Evolutionary conservation across 2,329 filamentous ascomycete genomes (phyloP).

Genomic region (Aspergillus spinulosporus): DNA sequence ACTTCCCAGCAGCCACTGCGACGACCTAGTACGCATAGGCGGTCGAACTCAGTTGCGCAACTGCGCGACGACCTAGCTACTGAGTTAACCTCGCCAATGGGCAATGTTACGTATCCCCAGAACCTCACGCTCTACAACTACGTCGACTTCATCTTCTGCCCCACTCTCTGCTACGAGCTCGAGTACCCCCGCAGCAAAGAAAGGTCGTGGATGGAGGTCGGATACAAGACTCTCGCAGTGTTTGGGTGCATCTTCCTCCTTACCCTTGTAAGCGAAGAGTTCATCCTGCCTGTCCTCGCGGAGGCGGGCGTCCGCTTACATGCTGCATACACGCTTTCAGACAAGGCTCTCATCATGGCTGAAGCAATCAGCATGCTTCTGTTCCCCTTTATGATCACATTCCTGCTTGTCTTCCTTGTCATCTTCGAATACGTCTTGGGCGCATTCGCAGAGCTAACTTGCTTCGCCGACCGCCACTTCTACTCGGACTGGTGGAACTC

Average conservation of each 20-base stretch:
- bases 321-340: constrained; percentile 52
- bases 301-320: constrained; percentile 66
- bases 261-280: constrained; percentile 88
- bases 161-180: constrained; percentile 95
- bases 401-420: constrained; percentile 92
- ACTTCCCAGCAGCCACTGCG: constrained; percentile 31
- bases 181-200: constrained; percentile 81
- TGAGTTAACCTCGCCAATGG: constrained; percentile 87
- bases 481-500: constrained; percentile 75
- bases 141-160: constrained; percentile 82
- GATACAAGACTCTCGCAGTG: constrained; percentile 81
- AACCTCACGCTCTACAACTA: constrained; percentile 86
- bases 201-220: constrained; percentile 78
- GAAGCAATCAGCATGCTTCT: constrained; percentile 90
- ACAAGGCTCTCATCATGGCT: constrained; percentile 75
- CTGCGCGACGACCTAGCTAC: constrained; percentile 84
- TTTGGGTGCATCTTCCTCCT: constrained; percentile 97
- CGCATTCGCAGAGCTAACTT: constrained; percentile 89
- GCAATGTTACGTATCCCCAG: constrained; percentile 82
- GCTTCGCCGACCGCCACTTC: constrained; percentile 91
- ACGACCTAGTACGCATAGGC: constrained; percentile 18
- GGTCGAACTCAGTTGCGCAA: constrained; percentile 59
- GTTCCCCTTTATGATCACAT: constrained; percentile 96
- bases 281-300: constrained; percentile 84
- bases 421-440: constrained; percentile 97